Evolutionary conservation across 2,329 filamentous ascomycete species (phyloP).

Genomic region (Tolypocladium guangdongense): DNA sequence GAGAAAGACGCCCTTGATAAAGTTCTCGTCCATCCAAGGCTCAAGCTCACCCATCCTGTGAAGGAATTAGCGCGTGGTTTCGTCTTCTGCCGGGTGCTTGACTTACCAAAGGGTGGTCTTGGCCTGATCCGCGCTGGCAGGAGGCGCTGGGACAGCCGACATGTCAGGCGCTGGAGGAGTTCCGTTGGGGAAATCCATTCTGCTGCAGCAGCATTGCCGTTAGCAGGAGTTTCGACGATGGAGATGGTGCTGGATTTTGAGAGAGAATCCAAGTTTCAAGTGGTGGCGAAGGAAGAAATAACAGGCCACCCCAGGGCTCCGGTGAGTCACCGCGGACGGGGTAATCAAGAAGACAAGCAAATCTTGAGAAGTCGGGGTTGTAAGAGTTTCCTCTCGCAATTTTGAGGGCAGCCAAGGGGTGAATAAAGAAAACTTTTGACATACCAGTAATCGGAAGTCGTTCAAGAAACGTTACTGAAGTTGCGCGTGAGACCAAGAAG

Average conservation of each 20-base stretch:
- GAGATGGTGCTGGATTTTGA: too few relatives aligned
- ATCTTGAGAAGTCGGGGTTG: background rate
- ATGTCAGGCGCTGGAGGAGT: constrained; percentile 28
- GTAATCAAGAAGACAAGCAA: background rate
- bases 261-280: too few relatives aligned
- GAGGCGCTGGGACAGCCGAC: constrained; percentile 21
- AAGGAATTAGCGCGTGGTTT: constrained; percentile 5
- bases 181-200: constrained; percentile 27
- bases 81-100: background rate
- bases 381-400: background rate
- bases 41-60: constrained; percentile 96
- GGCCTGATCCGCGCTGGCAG: constrained; percentile 31
- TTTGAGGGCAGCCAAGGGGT: background rate
- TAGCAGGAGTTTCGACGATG: background rate
- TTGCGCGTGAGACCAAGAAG: background rate
- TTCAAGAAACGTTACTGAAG: background rate
- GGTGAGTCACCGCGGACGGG: too few relatives aligned
- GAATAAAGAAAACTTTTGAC: background rate
- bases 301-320: too few relatives aligned
- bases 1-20: constrained; percentile 83
- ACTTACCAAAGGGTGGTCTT: constrained; percentile 49
- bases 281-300: too few relatives aligned
- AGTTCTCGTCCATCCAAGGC: constrained; percentile 98
- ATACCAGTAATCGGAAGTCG: background rate
- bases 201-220: constrained; percentile 9